These are phyloP conservation scores for Cladochytrium replicatum DNA, from an alignment of 192 early-diverging fungal species.

Conservation along the genomic window DNA sequence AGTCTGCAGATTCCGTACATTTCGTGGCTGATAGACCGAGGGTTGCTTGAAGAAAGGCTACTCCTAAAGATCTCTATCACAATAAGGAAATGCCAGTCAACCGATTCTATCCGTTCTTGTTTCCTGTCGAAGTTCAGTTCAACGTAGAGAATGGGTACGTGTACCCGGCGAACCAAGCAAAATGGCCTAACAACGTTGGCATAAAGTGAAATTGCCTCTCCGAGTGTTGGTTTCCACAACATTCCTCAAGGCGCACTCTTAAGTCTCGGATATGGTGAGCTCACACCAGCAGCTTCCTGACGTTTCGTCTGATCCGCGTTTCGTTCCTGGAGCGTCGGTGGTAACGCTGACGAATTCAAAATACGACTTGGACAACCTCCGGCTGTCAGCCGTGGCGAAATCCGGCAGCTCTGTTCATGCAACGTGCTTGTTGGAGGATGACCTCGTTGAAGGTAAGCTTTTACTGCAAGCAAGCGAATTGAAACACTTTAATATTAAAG, in stretches of 20 bases:
- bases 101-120: slow-evolving; percentile 84
- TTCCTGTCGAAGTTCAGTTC: slow-evolving; percentile 53
- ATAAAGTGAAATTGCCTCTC: slow-evolving; percentile 17
- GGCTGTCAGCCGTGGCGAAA: slow-evolving; percentile 35
- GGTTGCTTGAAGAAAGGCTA: slow-evolving; percentile 65
- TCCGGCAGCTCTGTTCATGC: slow-evolving; percentile 58
- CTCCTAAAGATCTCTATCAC: slow-evolving; percentile 45
- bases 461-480: no score
- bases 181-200: neutral
- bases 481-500: slow-evolving; percentile 32
- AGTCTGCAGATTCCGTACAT: neutral
- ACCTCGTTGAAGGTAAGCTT: slow-evolving; percentile 62
- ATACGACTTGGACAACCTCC: slow-evolving; percentile 90
- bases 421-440: slow-evolving; percentile 65
- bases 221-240: slow-evolving; percentile 58
- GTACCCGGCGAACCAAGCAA: neutral
- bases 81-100: slow-evolving; percentile 70
- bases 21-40: slow-evolving; percentile 69
- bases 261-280: slow-evolving; percentile 68
- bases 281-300: neutral
- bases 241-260: slow-evolving; percentile 72
- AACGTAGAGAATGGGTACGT: slow-evolving; percentile 26
- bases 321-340: slow-evolving; percentile 78
- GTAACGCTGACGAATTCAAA: slow-evolving; percentile 68
- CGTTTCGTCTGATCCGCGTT: no score